phyloP scores from a whole-genome alignment of 2,329 filamentous ascomycete genomes.

The Samsoniella hepiali region DNA sequence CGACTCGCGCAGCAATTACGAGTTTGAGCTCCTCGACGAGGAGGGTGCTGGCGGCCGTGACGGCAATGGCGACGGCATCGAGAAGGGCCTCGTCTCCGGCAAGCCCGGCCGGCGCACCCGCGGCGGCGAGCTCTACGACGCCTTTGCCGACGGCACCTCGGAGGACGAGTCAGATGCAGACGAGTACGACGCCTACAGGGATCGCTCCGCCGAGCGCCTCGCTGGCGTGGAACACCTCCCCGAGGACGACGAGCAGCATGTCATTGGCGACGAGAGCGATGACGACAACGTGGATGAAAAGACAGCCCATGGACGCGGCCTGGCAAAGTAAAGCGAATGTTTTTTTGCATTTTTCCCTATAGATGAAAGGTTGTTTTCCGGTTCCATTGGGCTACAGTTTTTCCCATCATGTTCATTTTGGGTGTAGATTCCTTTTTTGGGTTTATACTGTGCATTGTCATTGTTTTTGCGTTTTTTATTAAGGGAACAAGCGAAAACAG shows the following conservation, averaged over 20 bases:
- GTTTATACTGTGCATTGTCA: too few relatives aligned
- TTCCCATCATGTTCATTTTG: not conserved
- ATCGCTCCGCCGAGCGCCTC: slow-evolving; percentile 32
- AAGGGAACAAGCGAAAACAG: too few relatives aligned
- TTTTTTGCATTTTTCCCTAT: not conserved
- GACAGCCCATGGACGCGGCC: not conserved
- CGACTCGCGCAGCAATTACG: slow-evolving; percentile 76
- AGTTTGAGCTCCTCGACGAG: slow-evolving; percentile 89
- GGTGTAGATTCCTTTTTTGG: too few relatives aligned
- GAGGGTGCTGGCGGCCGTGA: slow-evolving; percentile 70
- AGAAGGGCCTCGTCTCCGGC: slow-evolving; percentile 42
- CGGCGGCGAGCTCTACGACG: slow-evolving; percentile 93
- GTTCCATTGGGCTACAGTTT: not conserved
- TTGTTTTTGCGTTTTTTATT: too few relatives aligned
- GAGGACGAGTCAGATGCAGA: slow-evolving; percentile 53
- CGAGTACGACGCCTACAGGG: slow-evolving; percentile 44
- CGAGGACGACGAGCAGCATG: slow-evolving; percentile 45
- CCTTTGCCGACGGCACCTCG: slow-evolving; percentile 81
- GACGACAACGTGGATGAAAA: slow-evolving; percentile 29
- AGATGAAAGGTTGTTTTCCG: not conserved
- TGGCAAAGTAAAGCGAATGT: slow-evolving; percentile 3
- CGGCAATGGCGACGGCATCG: slow-evolving; percentile 52
- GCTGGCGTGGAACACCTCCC: slow-evolving; percentile 21
- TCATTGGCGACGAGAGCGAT: slow-evolving; percentile 47
- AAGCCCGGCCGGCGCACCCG: slow-evolving; percentile 51